A percentile compares a stretch with the other conserved stretches of the same genome.
phyloP scores from a whole-genome alignment of 1,139 yeast genomes.

The Zygoascus hellenicus region DNA sequence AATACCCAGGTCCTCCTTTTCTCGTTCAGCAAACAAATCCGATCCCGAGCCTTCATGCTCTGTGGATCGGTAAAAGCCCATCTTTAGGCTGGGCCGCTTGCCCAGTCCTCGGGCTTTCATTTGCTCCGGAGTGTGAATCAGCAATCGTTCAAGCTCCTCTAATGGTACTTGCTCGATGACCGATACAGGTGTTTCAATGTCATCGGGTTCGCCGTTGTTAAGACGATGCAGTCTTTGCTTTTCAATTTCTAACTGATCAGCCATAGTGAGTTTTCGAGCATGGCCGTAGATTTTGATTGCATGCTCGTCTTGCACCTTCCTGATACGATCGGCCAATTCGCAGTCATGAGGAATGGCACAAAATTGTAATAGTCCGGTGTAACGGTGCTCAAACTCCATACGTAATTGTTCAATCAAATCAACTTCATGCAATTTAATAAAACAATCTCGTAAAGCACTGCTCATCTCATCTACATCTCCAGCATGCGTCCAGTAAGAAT shows the following conservation, averaged over 20 bases:
- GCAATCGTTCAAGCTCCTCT: conserved; percentile 24
- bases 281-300: conserved; percentile 29
- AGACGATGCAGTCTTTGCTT: conserved; percentile 50
- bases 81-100: conserved; percentile 10
- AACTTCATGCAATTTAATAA: conserved; percentile 68
- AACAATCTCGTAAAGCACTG: conserved; percentile 65
- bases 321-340: conserved; percentile 49
- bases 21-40: conserved; percentile 22
- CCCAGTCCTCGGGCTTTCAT: conserved; percentile 9
- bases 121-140: conserved; percentile 14
- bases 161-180: conserved; percentile 41
- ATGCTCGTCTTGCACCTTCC: conserved; percentile 39
- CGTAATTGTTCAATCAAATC: conserved; percentile 66
- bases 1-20: conserved; percentile 5
- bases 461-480: conserved; percentile 73
- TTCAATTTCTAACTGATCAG: conserved; percentile 73
- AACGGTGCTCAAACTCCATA: conserved; percentile 76
- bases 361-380: conserved; percentile 59
- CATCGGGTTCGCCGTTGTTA: conserved; percentile 49
- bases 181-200: conserved; percentile 63
- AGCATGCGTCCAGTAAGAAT: conserved; percentile 98
- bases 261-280: conserved; percentile 54
- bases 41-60: conserved; percentile 35
- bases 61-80: conserved; percentile 23
- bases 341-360: conserved; percentile 49